Evolutionary conservation across 1,284 basidiomycete genomes (phyloP), one percentile per base, ranked within the genome.

Genomic region (Phaffia rhodozyma): DNA sequence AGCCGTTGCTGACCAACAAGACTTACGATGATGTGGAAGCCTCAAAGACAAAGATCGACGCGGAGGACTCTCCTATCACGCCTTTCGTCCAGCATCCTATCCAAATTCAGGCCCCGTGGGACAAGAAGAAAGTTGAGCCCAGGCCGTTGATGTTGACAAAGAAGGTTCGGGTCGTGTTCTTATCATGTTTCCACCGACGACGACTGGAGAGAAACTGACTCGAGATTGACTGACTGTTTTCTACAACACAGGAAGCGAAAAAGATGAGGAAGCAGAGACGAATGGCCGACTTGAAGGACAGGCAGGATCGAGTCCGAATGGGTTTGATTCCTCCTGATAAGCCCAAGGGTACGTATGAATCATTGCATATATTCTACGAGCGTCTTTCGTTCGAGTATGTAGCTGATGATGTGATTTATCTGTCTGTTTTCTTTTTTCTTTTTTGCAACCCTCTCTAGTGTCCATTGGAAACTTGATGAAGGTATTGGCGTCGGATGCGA

Each of bases 1-100:
- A 82, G 38, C 83, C 88, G 0, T 79, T 97, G n/a, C 77, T 98
- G 13, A 86, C 89, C 0, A 83, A 80, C 69, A 84, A 85, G 73
- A 81, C 79, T 1, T 97, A 97, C 74, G 83, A 85, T 61, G 89
- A 91, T 67, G 74, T 93, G 59, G 77, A 75, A 66, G 53, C 69
- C 59, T 69, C 72, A 11, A 64, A 74, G 0, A 71, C 80, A 49
- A 85, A 84, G 38, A 70, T 85, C 47, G 73, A 78, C 23, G 83
- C 86, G 67, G 86, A 86, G 5, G 21, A 21, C 9, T 29, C 57
- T n/a, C 88, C 89, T 0, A 87, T 98, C 66, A 91, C 89, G 23
- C 81, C 90, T 55, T 93, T 96, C 71, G 83, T 98, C 56, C 94
- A 97, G 73, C 94, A 98, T 74, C 96, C 94, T 7, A 97, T 99